Base-by-base conservation (phyloP, 75 land plant species). In the Cunninghamia lanceolata region DNA sequence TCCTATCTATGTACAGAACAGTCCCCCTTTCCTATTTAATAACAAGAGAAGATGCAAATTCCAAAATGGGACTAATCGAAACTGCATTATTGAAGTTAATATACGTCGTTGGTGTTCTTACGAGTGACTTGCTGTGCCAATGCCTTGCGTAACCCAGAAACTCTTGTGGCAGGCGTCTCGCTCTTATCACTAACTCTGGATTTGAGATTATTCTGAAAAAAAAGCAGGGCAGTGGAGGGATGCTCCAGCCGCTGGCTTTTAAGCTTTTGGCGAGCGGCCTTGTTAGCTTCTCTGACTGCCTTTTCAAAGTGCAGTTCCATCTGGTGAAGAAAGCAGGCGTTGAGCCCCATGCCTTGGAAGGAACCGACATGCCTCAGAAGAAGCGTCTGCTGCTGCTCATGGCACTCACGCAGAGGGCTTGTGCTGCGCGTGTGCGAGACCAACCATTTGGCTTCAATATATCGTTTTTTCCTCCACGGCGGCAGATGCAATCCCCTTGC, bases 381-480 rank as follows among this genome's bases (percentile, higher is more conserved):
- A 14, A 52, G 53, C 46, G 2, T 45, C 46, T 45, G 46, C 3
- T 11, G 53, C 16, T 52, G 53, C 16, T 52, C 4, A 11, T 52
- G 16, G 9, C 0, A 9, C 15, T 54, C 59, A 43, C 8, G 42
- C 42, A 40, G 42, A 15, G 53, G 83, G 39, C 86, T 86, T 0
- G 88, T 90, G 3, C 90, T 95, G 32, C 96, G n/a, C 85, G 82
- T 90, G 83, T 95, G 90, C 0, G 88, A 28, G 0, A 91, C 86
- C 73, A 94, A 88, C 97, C 97, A 96, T 84, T 96, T 96, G 50
- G 92, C 91, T 43, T 85, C 84, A 91, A 94, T 83, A 91, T 95
- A 95, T 14, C 89, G 91, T 6, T 87, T 86, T 36, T 91, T 88
- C 53, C 97, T 81, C 97, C 97, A 95, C 19, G 97, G 97, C n/a